A percentile compares a stretch with the other conserved stretches of the same genome.
Conservation (phyloP, 352 stramenopile genomes). For the Phytophthora boehmeriae region DNA sequence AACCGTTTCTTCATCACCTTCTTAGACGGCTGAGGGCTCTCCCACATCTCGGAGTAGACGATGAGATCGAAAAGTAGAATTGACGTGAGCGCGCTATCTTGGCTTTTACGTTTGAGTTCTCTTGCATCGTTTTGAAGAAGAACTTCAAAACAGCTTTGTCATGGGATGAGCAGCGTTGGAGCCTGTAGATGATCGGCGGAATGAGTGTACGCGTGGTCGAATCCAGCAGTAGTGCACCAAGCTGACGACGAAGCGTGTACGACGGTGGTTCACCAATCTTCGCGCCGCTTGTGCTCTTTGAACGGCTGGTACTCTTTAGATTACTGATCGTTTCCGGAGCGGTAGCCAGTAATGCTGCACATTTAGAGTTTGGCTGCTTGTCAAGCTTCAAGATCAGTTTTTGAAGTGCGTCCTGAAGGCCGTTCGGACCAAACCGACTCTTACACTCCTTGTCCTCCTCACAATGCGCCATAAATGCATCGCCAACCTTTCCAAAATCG, state of each 20-base stretch:
- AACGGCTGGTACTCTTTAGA: too few relatives aligned
- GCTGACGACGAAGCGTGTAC: conserved; percentile 12
- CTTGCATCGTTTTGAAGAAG: neutral
- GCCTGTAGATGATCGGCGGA: conserved; percentile 28
- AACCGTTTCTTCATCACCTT: conserved; percentile 18
- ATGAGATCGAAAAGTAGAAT: conserved; percentile 42
- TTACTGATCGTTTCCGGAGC: too few relatives aligned
- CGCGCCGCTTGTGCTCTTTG: too few relatives aligned
- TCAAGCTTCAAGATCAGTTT: conserved; percentile 12
- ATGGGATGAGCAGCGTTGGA: conserved; percentile 24
- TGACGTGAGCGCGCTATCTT: conserved; percentile 11
- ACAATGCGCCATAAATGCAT: conserved; percentile 1
- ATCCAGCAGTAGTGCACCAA: conserved; percentile 8
- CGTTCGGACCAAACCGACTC: conserved; percentile 8
- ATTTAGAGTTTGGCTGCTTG: conserved; percentile 15
- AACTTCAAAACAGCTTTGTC: conserved; percentile 18
- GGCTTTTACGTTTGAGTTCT: conserved; percentile 3
- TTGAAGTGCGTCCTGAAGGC: too few relatives aligned
- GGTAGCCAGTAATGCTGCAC: conserved; percentile 4
- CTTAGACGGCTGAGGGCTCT: conserved; percentile 16
- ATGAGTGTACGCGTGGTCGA: conserved; percentile 25
- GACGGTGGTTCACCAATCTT: conserved; percentile 18
- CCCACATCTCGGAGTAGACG: conserved; percentile 45
- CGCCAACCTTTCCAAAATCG: too few relatives aligned
- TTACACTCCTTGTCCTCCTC: conserved; percentile 15